phyloP scores from a whole-genome alignment of 139 green algal genomes.

The Eudorina sp. region DNA sequence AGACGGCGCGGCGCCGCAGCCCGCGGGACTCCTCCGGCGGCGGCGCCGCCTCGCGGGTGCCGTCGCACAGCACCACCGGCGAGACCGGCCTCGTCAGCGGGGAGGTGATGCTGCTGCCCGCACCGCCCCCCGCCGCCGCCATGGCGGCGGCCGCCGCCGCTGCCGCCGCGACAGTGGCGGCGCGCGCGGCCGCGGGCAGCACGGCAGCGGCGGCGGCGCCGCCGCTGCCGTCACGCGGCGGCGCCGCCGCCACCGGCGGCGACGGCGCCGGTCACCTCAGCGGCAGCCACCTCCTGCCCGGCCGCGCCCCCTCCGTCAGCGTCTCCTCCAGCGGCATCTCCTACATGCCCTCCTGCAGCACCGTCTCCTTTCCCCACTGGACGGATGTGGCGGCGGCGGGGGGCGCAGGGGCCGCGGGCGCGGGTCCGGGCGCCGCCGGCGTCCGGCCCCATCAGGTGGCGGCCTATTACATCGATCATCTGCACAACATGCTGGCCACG shows the following conservation, averaged over 20 bases:
- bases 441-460: not conserved
- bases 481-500: not conserved
- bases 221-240: too few species aligned
- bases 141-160: not conserved
- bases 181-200: not conserved
- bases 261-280: too few species aligned
- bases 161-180: not conserved
- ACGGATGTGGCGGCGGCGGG: not conserved
- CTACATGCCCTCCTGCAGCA: slow-evolving; percentile 35
- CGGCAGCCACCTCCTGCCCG: not conserved
- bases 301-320: not conserved
- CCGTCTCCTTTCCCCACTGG: slow-evolving; percentile 1
- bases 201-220: not conserved
- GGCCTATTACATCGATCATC: not conserved
- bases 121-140: not conserved
- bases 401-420: not conserved
- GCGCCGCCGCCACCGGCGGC: too few species aligned
- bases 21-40: too few species aligned
- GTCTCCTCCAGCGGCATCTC: slow-evolving; percentile 1
- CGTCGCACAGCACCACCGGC: not conserved
- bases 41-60: too few species aligned
- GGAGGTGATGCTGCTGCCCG: not conserved
- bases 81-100: not conserved
- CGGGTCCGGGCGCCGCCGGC: not conserved
- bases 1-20: not conserved